A percentile compares a stretch with the other conserved stretches of the same genome.
Evolutionary conservation across 441 rosid species (phyloP).

Genomic region (Biscutella laevigata): DNA sequence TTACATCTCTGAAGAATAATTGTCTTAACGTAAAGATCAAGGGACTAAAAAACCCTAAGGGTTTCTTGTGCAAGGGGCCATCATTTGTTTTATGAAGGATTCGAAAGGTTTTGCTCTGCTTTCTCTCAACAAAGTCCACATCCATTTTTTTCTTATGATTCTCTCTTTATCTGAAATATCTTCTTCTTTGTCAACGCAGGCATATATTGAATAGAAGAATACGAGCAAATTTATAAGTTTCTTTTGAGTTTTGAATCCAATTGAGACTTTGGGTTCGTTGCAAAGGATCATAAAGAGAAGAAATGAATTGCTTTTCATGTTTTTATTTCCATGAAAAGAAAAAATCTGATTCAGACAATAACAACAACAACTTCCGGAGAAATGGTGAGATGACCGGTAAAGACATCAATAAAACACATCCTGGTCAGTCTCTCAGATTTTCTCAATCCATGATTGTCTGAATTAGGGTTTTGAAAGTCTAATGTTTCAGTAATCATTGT

Average conservation of each 20-base stretch:
- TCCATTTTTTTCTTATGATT: neutral
- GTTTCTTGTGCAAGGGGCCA: constrained; percentile 18
- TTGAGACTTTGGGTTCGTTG: neutral
- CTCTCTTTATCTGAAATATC: neutral
- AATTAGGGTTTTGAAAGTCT: constrained; percentile 4
- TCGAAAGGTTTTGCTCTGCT: constrained; percentile 14
- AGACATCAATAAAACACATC: constrained; percentile 20
- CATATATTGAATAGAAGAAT: neutral
- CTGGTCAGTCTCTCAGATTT: constrained; percentile 29
- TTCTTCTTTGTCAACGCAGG: constrained; percentile 9
- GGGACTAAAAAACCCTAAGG: constrained; percentile 22
- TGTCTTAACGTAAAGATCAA: neutral
- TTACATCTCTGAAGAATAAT: neutral
- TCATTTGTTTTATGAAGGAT: constrained; percentile 10
- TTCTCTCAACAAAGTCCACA: neutral
- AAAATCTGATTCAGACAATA: constrained; percentile 15
- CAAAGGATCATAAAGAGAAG: constrained; percentile 13
- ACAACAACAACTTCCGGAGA: constrained; percentile 27
- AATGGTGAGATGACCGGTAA: constrained; percentile 13
- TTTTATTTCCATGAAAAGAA: constrained; percentile 49
- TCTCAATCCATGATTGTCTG: no score
- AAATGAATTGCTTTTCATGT: constrained; percentile 74
- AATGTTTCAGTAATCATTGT: neutral
- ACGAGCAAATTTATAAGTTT: neutral
- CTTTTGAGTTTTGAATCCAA: constrained; percentile 2